Conservation (phyloP, 176 grass and related monocot species). For the Puya raimondii region DNA sequence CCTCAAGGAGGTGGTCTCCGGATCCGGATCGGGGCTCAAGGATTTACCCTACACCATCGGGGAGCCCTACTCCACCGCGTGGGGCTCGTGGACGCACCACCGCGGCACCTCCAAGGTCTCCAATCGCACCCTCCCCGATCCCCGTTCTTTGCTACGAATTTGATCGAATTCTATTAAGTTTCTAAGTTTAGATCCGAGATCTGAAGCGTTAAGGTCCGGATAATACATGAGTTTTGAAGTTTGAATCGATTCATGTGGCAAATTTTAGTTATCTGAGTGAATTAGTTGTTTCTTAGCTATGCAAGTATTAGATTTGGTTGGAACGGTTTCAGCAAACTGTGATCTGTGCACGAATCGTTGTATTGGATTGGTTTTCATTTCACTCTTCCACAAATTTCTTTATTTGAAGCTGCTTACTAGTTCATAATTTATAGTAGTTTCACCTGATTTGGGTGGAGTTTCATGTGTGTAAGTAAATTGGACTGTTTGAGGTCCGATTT, state of each 20-base stretch:
- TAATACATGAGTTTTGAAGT: too few relatives aligned
- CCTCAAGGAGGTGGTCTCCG: slow-evolving; percentile 89
- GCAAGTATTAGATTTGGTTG: background rate
- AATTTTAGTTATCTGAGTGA: background rate
- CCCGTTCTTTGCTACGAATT: background rate
- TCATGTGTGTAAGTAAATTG: too few relatives aligned
- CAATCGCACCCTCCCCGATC: background rate
- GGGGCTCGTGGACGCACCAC: slow-evolving; percentile 93
- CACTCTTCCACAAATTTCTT: too few relatives aligned
- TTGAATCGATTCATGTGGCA: background rate
- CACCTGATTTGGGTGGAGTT: too few relatives aligned
- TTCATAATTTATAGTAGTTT: too few relatives aligned
- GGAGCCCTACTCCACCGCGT: slow-evolving; percentile 69
- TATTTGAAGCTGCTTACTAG: too few relatives aligned
- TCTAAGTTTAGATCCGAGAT: background rate
- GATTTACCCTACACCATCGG: slow-evolving; percentile 95
- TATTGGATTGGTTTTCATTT: too few relatives aligned
- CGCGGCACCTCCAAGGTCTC: slow-evolving; percentile 83
- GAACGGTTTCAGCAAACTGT: background rate
- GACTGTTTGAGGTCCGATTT: too few relatives aligned
- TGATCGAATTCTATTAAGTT: slow-evolving; percentile 8
- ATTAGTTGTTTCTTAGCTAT: too few relatives aligned
- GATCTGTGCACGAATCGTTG: too few relatives aligned
- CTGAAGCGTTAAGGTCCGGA: background rate
- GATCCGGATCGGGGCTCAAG: slow-evolving; percentile 90